phyloP scores from a whole-genome alignment of 805 yeast genomes.

The Schwanniomyces pseudopolymorphus region DNA sequence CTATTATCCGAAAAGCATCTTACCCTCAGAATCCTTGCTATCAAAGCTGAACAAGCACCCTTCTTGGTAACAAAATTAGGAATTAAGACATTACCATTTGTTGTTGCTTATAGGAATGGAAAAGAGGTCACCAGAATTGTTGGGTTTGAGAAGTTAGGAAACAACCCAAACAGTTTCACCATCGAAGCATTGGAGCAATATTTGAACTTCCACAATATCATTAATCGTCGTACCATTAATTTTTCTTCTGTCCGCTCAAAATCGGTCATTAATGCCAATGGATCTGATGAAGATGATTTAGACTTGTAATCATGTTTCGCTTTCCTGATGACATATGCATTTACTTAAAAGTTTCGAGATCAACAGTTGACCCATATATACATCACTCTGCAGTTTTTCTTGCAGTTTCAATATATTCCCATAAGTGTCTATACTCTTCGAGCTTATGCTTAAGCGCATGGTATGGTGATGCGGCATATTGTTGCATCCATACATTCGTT shows the following conservation, averaged over 20 bases:
- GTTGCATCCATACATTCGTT: neutral
- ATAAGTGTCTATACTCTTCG: neutral
- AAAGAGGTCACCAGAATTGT: slow-evolving; percentile 57
- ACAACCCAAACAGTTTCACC: slow-evolving; percentile 45
- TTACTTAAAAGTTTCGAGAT: neutral
- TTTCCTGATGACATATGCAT: neutral
- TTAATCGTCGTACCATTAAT: slow-evolving; percentile 15
- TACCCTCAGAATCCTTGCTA: slow-evolving; percentile 49
- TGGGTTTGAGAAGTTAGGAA: slow-evolving; percentile 66
- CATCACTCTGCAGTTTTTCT: neutral
- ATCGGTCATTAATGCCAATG: slow-evolving; percentile 2
- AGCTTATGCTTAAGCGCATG: neutral
- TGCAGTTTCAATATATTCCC: neutral
- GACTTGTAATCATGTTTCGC: slow-evolving; percentile 4
- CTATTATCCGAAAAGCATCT: slow-evolving; percentile 59
- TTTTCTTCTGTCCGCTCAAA: slow-evolving; percentile 7
- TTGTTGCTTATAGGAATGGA: slow-evolving; percentile 60
- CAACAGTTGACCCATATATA: neutral
- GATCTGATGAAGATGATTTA: slow-evolving; percentile 10
- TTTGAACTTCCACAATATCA: slow-evolving; percentile 13
- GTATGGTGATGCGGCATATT: neutral
- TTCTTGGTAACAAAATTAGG: slow-evolving; percentile 64
- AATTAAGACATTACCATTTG: slow-evolving; percentile 70
- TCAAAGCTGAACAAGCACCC: slow-evolving; percentile 67
- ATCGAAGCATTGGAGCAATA: slow-evolving; percentile 48